Evolutionary conservation across 2,329 filamentous ascomycete genomes (phyloP), one percentile per base, ranked within the genome.

Genomic region (Penicillium expansum): DNA sequence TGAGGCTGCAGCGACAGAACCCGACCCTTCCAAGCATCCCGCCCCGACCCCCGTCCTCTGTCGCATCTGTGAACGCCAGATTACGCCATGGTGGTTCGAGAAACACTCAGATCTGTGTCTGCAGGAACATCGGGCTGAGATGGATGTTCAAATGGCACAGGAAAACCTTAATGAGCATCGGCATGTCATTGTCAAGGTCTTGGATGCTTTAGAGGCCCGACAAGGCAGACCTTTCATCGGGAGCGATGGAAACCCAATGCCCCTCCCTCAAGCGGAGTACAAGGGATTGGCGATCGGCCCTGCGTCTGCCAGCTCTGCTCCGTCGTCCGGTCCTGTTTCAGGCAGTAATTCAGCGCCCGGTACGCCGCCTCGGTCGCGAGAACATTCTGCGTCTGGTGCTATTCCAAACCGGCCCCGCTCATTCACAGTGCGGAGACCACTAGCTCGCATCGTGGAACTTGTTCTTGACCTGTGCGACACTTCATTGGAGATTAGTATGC

Each of bases 51-150:
- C 92, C 0, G 89, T 97, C 5, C 83, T 99, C 16, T 99, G 94
- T 74, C 91, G 94, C 51, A 97, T 99, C 54, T 99, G 94, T 74
- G 94, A 99, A 72, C 90, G 94, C 52, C 91, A 97, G 61, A 97
- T 99, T 59, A 91, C 91, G 5, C 92, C 93, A 0, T 99, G 94
- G 94, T 99, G 94, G 95, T 99, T 99, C 67, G 94, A 99, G 76
- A 99, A 97, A 74, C 94, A 99, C 72, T 96, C 93, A 2, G 95
- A 99, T 68, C 79, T 97, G 20, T 99, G 94, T 70, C 80, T 97
- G 54, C 92, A 97, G 71, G 94, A 99, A 72, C 94, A 99, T 71
- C 88, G 90, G 50, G 93, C 94, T 0, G 94, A 99, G 72, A 95
- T 97, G 90, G 93, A 97, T 67, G 92, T 99, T 4, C 93, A 99